Base-by-base conservation (phyloP, 2,329 filamentous ascomycete genomes). In the Fusarium austroafricanum region DNA sequence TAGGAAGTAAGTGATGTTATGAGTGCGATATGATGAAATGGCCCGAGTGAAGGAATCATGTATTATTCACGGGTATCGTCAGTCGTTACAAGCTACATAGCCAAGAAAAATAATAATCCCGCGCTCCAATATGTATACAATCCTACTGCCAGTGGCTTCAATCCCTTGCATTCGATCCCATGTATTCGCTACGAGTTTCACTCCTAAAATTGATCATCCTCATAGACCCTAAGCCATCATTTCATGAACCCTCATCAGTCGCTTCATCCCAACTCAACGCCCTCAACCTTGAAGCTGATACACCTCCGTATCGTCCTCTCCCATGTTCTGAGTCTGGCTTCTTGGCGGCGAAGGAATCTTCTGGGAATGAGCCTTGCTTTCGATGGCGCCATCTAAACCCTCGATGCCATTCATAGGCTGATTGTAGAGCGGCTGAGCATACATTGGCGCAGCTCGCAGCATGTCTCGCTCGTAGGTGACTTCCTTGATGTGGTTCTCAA, bases 1-100 rank as follows among this genome's bases (percentile, higher is more conserved):
- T 33, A 11, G 20, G 28, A n/a, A n/a, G n/a, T n/a, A n/a, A n/a
- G n/a, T n/a, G n/a, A n/a, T n/a, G n/a, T n/a, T n/a, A 38, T 20
- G 29, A 39, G n/a, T 40, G 9, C 9, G 9, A 23, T 23, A 23
- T 23, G 21, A 23, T 23, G 21, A 51, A 31, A 18, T 20, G 33
- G 43, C 50, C 39, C 15, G 17, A 23, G 17, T 31, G 26, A 31
- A 39, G 50, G 29, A 43, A 21, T 44, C 52, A 33, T 40, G 28
- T 44, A 38, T 40, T 29, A 53, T 58, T 45, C 38, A 39, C 52
- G 12, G 10, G 43, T 45, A 26, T 26, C 26, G 26, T 31, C 14
- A 31, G 21, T 53, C 40, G 29, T 50, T 21, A 59, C 42, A 52
- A 50, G 20, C 37, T 65, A 59, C 21, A 42, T 62, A 26, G 52